Conservation (phyloP, 345 rosid genomes). For the Ricinus communis region DNA sequence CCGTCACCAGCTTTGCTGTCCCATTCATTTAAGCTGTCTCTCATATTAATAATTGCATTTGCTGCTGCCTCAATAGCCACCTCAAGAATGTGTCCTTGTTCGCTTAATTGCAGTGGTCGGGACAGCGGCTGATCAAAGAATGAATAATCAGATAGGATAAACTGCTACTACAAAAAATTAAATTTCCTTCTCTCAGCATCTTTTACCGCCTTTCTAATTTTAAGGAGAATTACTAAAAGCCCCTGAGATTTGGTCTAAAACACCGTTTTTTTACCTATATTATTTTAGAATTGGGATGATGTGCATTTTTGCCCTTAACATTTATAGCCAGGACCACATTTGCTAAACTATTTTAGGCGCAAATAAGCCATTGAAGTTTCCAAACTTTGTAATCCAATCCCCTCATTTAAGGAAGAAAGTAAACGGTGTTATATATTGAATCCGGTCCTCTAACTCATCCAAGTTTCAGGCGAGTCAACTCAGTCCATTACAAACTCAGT, state of each 20-base stretch:
- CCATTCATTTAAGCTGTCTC: constrained; percentile 86
- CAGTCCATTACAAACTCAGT: no score
- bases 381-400: no score
- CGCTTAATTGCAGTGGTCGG: constrained; percentile 61
- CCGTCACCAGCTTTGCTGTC: constrained; percentile 97
- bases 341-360: no score
- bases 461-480: no score
- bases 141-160: no score
- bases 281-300: no score
- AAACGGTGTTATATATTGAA: no score
- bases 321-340: no score
- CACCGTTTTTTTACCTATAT: background rate
- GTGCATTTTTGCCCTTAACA: no score
- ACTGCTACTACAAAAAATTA: background rate
- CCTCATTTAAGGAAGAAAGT: no score
- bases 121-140: constrained; percentile 49
- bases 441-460: no score
- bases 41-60: constrained; percentile 57
- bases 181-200: background rate
- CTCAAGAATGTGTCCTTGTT: constrained; percentile 72
- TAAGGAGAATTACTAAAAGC: background rate
- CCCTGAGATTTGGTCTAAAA: background rate
- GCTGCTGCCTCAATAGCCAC: constrained; percentile 84
- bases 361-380: no score
- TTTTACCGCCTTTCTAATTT: background rate